Percentiles rank a stretch among this genome's conserved stretches.
phyloP scores from a whole-genome alignment of 1,284 basidiomycete genomes.

The Heterobasidion parviporum region DNA sequence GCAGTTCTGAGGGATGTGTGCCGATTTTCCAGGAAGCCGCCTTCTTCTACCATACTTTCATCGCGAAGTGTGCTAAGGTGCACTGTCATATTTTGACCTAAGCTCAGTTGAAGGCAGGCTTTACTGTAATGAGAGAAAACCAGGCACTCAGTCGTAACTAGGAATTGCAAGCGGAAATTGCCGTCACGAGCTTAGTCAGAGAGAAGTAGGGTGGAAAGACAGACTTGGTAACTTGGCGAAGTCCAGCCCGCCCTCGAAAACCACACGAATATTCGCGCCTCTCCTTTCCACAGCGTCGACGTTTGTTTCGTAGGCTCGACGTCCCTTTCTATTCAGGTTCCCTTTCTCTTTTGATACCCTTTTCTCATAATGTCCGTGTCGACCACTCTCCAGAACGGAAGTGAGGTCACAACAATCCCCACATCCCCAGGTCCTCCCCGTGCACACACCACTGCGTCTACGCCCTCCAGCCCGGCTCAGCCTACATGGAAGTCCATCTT shows the following conservation, averaged over 20 bases:
- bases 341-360: not conserved
- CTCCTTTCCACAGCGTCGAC: not conserved
- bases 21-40: no score
- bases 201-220: not conserved
- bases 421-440: conserved; percentile 17
- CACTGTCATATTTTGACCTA: no score
- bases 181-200: not conserved
- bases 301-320: not conserved
- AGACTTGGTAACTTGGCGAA: not conserved
- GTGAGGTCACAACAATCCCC: conserved; percentile 9
- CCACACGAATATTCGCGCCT: not conserved
- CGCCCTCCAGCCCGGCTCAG: conserved; percentile 11
- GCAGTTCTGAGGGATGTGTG: no score
- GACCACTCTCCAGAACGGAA: conserved; percentile 5
- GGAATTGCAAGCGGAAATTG: not conserved
- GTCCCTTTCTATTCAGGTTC: not conserved
- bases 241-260: not conserved
- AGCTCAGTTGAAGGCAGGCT: no score
- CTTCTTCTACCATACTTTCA: no score
- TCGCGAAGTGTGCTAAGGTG: no score
- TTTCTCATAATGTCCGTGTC: conserved; percentile 5
- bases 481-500: conserved; percentile 55
- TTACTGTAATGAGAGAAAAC: no score
- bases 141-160: no score
- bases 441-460: conserved; percentile 3